Evolutionary conservation across 2,329 filamentous ascomycete genomes (phyloP).

Genomic region (Zymoseptoria passerinii): DNA sequence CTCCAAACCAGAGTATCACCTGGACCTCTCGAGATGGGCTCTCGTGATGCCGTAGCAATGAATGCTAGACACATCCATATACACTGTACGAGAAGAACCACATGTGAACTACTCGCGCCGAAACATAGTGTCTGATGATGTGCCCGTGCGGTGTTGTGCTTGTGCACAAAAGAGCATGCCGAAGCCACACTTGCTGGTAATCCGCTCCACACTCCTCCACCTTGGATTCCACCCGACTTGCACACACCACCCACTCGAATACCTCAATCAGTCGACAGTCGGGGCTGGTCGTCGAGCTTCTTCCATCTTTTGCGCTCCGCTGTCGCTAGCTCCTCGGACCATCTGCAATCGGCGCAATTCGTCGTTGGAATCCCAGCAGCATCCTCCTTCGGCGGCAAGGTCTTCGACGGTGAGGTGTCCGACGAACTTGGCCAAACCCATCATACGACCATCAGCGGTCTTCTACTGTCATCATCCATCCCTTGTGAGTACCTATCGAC

Average conservation of each 20-base stretch:
- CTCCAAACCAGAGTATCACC: neutral
- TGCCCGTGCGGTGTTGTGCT: neutral
- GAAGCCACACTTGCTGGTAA: neutral
- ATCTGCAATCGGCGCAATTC: neutral
- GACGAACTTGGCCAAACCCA: conserved; percentile 14
- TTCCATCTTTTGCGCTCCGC: neutral
- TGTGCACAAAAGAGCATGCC: neutral
- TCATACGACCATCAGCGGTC: conserved; percentile 20
- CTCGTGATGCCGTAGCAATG: neutral
- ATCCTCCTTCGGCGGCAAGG: neutral
- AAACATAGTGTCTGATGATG: neutral
- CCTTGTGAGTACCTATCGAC: conserved; percentile 19
- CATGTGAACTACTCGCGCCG: neutral
- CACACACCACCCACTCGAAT: neutral
- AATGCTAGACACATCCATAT: neutral
- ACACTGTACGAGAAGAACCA: neutral
- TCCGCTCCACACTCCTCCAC: neutral
- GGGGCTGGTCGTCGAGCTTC: neutral
- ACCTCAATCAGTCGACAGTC: neutral
- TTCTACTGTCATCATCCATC: conserved; percentile 18
- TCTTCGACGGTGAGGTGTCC: conserved; percentile 22
- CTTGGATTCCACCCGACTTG: neutral
- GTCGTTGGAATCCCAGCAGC: neutral
- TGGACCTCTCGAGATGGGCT: neutral
- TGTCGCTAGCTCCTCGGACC: neutral